Evolutionary conservation across 352 stramenopile species (phyloP).

Genomic region (Phytophthora pistaciae): DNA sequence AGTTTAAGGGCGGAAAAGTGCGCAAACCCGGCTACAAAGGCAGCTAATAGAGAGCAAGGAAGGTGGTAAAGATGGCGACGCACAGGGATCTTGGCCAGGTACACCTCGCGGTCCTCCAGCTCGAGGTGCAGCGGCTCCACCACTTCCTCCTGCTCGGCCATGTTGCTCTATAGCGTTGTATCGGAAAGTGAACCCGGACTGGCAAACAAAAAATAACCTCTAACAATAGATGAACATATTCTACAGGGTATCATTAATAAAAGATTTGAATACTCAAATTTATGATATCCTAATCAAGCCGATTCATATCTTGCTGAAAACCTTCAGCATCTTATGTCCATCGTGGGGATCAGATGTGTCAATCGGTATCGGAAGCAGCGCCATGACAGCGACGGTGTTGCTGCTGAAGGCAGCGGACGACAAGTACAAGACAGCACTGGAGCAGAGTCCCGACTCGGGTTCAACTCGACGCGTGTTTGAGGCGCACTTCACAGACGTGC

Average conservation of each 20-base stretch:
- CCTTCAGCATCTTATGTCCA: slow-evolving; percentile 5
- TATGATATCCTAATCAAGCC: background rate
- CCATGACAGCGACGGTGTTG: slow-evolving; percentile 40
- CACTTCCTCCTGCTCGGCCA: slow-evolving; percentile 90
- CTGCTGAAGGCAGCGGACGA: slow-evolving; percentile 78
- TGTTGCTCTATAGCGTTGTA: slow-evolving; percentile 24
- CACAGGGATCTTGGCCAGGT: slow-evolving; percentile 89
- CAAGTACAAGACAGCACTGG: slow-evolving; percentile 63
- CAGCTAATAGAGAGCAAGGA: background rate
- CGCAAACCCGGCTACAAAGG: background rate
- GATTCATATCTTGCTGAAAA: background rate
- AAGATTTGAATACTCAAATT: background rate
- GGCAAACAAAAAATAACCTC: background rate
- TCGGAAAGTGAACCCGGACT: background rate
- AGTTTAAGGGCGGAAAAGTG: slow-evolving; percentile 8
- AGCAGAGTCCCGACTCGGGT: background rate
- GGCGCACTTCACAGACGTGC: slow-evolving; percentile 67
- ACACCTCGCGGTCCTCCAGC: slow-evolving; percentile 88
- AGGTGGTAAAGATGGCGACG: slow-evolving; percentile 6
- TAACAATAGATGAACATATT: background rate
- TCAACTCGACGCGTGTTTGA: slow-evolving; percentile 9
- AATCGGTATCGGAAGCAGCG: background rate
- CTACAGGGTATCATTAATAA: background rate
- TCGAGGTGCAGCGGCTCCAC: slow-evolving; percentile 91
- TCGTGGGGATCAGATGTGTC: slow-evolving; percentile 14